Percentiles rank a stretch among this genome's conserved stretches.
phyloP scores from a whole-genome alignment of 495 filamentous ascomycete genomes.

The Penicillium maclennaniae region DNA sequence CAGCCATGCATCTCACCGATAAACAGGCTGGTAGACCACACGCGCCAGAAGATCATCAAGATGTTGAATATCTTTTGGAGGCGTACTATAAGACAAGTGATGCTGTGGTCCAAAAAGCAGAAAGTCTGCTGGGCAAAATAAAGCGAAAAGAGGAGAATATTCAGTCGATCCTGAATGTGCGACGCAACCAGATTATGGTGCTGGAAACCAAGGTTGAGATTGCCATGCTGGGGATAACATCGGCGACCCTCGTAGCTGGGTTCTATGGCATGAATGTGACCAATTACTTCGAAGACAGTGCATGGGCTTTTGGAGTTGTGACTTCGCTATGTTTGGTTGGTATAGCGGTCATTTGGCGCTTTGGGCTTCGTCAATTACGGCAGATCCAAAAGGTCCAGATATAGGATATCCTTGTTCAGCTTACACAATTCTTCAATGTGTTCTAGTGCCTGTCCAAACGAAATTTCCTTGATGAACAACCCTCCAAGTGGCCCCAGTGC shows the following conservation, averaged over 20 bases:
- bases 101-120: constrained; percentile 23
- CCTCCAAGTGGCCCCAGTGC: too few species aligned
- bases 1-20: constrained; percentile 43
- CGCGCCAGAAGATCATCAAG: constrained; percentile 27
- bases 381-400: constrained; percentile 17
- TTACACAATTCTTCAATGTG: not conserved
- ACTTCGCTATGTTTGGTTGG: constrained; percentile 13
- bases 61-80: constrained; percentile 34
- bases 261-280: constrained; percentile 35
- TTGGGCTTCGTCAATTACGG: constrained; percentile 23
- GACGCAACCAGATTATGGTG: constrained; percentile 36
- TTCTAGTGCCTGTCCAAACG: too few species aligned
- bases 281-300: constrained; percentile 29
- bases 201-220: constrained; percentile 33
- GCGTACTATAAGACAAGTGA: constrained; percentile 33
- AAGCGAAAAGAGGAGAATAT: constrained; percentile 25
- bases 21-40: constrained; percentile 30
- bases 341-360: constrained; percentile 14
- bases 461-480: too few species aligned
- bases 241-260: constrained; percentile 30
- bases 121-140: constrained; percentile 20
- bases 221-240: constrained; percentile 28
- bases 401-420: not conserved
- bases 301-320: constrained; percentile 22
- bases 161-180: constrained; percentile 26